These are phyloP conservation scores for Prunus salicina DNA, from an alignment of 306 rosid species.

Conservation along the genomic window DNA sequence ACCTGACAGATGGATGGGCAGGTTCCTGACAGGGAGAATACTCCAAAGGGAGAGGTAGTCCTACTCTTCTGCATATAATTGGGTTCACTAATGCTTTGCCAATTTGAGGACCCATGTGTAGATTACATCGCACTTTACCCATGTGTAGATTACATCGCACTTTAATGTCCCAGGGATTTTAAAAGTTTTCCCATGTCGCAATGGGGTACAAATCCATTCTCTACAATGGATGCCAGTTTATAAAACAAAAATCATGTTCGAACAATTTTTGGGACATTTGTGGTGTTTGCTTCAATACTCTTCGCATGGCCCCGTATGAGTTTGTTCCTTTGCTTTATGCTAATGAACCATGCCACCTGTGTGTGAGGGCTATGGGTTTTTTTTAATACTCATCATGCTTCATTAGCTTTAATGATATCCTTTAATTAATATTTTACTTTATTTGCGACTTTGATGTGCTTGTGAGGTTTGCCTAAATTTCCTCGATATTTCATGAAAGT, in stretches of 20 bases:
- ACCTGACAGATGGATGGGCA: slow-evolving; percentile 30
- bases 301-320: background rate
- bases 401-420: background rate
- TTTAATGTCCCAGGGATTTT: background rate
- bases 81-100: slow-evolving; percentile 1
- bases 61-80: background rate
- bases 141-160: background rate
- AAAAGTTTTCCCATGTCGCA: background rate
- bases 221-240: too few species aligned
- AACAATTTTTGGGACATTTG: background rate
- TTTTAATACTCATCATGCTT: background rate
- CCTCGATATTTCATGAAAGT: background rate
- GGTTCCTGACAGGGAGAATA: slow-evolving; percentile 38
- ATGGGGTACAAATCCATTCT: background rate
- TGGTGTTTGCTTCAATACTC: background rate
- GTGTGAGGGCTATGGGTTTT: background rate
- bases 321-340: background rate
- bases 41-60: slow-evolving; percentile 41
- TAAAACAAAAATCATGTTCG: background rate
- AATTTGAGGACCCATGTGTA: background rate
- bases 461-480: background rate
- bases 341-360: background rate
- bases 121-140: background rate
- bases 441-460: background rate
- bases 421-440: background rate